Conservation (phyloP, 805 yeast genomes). For the Ogataea populi-albae region DNA sequence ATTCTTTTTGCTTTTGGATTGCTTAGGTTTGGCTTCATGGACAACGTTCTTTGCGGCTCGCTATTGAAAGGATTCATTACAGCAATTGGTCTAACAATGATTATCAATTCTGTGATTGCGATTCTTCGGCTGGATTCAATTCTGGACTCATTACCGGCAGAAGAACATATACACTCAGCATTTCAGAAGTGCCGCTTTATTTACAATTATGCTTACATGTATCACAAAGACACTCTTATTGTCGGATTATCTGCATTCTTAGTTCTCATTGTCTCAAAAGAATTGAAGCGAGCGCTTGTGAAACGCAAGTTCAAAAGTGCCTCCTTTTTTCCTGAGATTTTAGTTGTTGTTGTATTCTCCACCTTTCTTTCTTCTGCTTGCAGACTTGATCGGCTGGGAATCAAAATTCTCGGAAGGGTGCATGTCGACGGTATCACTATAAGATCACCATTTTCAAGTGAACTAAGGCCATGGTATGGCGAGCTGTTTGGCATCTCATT, state of each 20-base stretch:
- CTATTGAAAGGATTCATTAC: conserved; percentile 79
- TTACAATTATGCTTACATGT: conserved; percentile 41
- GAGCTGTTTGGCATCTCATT: conserved; percentile 66
- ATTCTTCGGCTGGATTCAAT: conserved; percentile 63
- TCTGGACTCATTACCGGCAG: conserved; percentile 42
- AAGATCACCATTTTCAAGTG: conserved; percentile 54
- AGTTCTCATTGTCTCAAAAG: conserved; percentile 40
- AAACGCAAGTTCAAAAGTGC: conserved; percentile 38
- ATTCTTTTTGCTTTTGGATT: conserved; percentile 70
- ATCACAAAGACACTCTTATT: conserved; percentile 57
- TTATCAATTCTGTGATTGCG: conserved; percentile 68
- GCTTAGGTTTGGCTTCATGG: conserved; percentile 81
- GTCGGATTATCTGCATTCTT: conserved; percentile 55
- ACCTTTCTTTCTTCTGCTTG: conserved; percentile 48
- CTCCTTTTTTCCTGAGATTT: conserved; percentile 80
- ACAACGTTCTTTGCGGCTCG: conserved; percentile 73
- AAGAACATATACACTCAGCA: conserved; percentile 62
- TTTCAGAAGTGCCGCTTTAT: conserved; percentile 65
- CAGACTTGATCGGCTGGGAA: conserved; percentile 52
- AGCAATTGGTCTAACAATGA: conserved; percentile 83
- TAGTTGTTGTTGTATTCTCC: conserved; percentile 64
- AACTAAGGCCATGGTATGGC: conserved; percentile 47
- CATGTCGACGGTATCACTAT: conserved; percentile 48
- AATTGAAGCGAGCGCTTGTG: conserved; percentile 37
- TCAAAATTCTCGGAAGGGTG: conserved; percentile 70